A percentile compares a stretch with the other conserved stretches of the same genome.
phyloP scores from a whole-genome alignment of 768 basidiomycete species.

The Psilocybe subaeruginosa region DNA sequence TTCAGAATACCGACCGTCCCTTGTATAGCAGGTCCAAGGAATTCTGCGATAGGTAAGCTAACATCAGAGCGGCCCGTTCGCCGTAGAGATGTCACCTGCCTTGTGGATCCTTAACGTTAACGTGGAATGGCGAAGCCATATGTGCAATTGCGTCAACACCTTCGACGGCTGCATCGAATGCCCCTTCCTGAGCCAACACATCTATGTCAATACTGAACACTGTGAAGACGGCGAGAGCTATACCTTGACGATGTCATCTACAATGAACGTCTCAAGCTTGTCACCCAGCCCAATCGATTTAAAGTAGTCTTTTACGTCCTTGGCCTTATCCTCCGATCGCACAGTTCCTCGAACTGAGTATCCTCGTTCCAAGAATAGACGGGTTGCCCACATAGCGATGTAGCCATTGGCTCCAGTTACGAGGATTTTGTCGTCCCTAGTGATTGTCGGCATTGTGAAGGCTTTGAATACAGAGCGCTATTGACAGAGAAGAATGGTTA shows the following conservation, averaged over 20 bases:
- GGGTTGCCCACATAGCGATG: conserved; percentile 61
- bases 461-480: not conserved
- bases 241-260: conserved; percentile 63
- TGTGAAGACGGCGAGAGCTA: not conserved
- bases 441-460: conserved; percentile 16
- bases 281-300: conserved; percentile 50
- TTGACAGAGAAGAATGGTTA: too few relatives aligned
- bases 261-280: conserved; percentile 64
- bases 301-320: conserved; percentile 58
- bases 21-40: too few relatives aligned
- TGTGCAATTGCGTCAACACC: conserved; percentile 75
- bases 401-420: conserved; percentile 67
- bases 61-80: not conserved
- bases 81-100: not conserved
- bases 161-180: conserved; percentile 79
- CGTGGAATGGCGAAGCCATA: conserved; percentile 64
- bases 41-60: conserved; percentile 43
- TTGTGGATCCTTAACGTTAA: conserved; percentile 21
- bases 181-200: conserved; percentile 45
- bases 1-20: too few relatives aligned
- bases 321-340: conserved; percentile 60
- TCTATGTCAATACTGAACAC: too few relatives aligned
- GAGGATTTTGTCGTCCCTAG: conserved; percentile 34
- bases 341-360: conserved; percentile 71
- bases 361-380: conserved; percentile 58